phyloP scores from a whole-genome alignment of 1,284 basidiomycete genomes.

The Austropuccinia psidii region DNA sequence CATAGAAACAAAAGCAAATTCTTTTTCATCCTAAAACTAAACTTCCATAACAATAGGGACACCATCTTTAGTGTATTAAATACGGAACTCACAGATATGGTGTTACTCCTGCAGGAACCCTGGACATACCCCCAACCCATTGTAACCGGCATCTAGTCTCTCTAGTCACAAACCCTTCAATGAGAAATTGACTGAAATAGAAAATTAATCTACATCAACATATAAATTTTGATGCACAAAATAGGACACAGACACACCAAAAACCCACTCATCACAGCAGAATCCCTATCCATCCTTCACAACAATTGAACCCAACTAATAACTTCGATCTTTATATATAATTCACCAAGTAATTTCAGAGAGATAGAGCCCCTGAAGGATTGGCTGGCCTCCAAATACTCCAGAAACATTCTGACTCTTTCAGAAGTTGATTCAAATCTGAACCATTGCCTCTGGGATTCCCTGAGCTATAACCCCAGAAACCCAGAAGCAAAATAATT shows the following conservation, averaged over 20 bases:
- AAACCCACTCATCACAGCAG: not conserved
- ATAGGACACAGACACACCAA: too few species aligned
- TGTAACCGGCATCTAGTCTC: not conserved
- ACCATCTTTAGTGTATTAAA: not conserved
- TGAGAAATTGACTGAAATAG: not conserved
- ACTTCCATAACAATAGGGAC: conserved; percentile 7
- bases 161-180: not conserved
- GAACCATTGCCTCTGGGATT: not conserved
- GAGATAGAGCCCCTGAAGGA: not conserved
- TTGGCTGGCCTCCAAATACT: not conserved
- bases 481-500: not conserved
- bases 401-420: not conserved
- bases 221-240: not conserved
- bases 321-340: not conserved
- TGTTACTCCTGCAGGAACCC: not conserved
- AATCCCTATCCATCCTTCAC: too few species aligned
- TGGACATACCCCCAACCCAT: not conserved
- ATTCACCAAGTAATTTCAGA: not conserved
- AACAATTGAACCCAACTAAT: not conserved
- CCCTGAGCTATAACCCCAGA: not conserved
- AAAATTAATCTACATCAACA: conserved; percentile 1
- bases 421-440: not conserved
- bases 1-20: too few species aligned
- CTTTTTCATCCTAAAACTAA: too few species aligned
- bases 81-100: not conserved